Percentiles rank a stretch among this genome's conserved stretches.
Conservation (phyloP, 1,284 basidiomycete genomes). For the Cryptococcus sp. region DNA sequence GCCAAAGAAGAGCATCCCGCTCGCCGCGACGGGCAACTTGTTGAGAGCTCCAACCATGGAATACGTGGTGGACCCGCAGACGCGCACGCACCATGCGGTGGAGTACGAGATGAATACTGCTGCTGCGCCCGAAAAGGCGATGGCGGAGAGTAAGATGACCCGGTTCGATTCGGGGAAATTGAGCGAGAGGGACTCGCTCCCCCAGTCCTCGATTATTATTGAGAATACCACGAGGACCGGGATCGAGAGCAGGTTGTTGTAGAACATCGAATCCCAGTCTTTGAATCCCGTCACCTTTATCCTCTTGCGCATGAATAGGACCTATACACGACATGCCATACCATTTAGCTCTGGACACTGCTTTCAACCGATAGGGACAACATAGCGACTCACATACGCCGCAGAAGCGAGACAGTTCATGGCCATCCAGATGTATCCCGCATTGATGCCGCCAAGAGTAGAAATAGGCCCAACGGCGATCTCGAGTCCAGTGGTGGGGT, state of each 20-base stretch:
- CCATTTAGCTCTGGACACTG: not conserved
- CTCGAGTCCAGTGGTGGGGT: slow-evolving; percentile 46
- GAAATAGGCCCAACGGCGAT: slow-evolving; percentile 24
- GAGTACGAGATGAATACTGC: slow-evolving; percentile 98
- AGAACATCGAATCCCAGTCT: slow-evolving; percentile 99
- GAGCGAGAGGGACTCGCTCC: slow-evolving; percentile 67
- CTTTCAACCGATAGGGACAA: too few relatives aligned
- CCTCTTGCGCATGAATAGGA: slow-evolving; percentile 92
- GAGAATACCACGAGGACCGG: slow-evolving; percentile 85
- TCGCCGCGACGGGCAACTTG: slow-evolving; percentile 96
- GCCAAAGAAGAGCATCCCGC: slow-evolving; percentile 93
- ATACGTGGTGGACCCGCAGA: slow-evolving; percentile 96
- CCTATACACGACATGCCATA: slow-evolving; percentile 56
- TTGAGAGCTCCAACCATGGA: slow-evolving; percentile 99
- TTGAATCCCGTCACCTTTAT: slow-evolving; percentile 97
- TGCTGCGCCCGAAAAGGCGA: slow-evolving; percentile 92
- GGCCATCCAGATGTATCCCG: slow-evolving; percentile 96
- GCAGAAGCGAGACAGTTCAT: slow-evolving; percentile 89
- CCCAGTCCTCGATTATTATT: slow-evolving; percentile 88
- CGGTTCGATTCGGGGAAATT: slow-evolving; percentile 78
- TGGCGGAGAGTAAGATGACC: slow-evolving; percentile 76
- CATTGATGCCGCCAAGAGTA: slow-evolving; percentile 62
- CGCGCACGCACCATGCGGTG: slow-evolving; percentile 97
- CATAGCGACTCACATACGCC: slow-evolving; percentile 69
- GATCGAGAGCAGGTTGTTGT: slow-evolving; percentile 95